Base-by-base conservation (phyloP, 352 stramenopile species). In the Pythium insidiosum region DNA sequence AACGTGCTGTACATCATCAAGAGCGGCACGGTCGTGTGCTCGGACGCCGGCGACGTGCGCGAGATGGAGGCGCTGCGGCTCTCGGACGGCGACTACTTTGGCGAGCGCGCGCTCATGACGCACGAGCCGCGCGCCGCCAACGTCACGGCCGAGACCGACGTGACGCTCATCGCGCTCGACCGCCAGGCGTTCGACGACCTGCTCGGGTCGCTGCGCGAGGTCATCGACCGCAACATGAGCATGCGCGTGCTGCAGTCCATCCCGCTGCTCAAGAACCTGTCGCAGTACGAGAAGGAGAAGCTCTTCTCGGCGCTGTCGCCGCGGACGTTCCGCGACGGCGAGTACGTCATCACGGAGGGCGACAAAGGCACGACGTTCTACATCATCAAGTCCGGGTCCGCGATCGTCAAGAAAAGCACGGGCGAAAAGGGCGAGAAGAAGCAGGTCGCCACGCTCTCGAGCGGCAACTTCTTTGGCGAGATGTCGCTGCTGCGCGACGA, bases 141-240 rank as follows among this genome's bases (percentile, higher is more conserved):
- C 29, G 84, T 96, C 47, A 87, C 82, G 6, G 86, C 88, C 0
- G 66, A 72, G 35, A 84, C 66, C 12, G 66, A 81, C 28, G 73
- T 84, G 33, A 70, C 66, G 10, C 53, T 75, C 12, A 83, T 97
- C 43, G 83, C 74, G 15, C 67, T 98, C 29, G 87, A 95, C 55
- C 78, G 88, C 25, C 84, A 98, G 47, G 89, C 95, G 10, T 98
- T 98, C 51, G 78, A 96, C 50, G 72, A 89, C 34, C 84, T 96
- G 30, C 60, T 98, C 16, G 94, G 94, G 19, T 83, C 90, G 47
- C 61, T 98, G 19, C 63, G 91, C n/a, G 83, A 88, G 45, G 69
- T 97, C 7, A 80, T 98, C 24, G 74, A 96, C 25, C 65, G 80
- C 53, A 96, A 97, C 51, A 76, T 84, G 65, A 82, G 68, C 43